phyloP scores from a whole-genome alignment of 1,284 basidiomycete species.

The Ustilago loliicola region DNA sequence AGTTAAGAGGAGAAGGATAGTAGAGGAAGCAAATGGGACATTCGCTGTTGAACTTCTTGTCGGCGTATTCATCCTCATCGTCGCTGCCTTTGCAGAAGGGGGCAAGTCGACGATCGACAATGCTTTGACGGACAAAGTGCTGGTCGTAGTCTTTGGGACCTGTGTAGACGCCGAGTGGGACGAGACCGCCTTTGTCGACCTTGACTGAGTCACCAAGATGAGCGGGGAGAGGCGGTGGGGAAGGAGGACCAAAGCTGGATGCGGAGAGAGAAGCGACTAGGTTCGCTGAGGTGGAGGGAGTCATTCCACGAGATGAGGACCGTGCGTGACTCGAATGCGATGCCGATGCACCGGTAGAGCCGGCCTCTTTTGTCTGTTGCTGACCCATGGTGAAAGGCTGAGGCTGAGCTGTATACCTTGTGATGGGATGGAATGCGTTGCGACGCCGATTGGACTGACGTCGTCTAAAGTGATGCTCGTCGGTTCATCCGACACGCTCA shows the following conservation, averaged over 20 bases:
- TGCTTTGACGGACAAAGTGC: constrained; percentile 84
- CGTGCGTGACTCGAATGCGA: constrained; percentile 24
- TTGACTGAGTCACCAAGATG: constrained; percentile 49
- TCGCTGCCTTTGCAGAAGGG: constrained; percentile 96
- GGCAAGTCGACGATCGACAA: constrained; percentile 86
- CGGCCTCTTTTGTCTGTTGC: constrained; percentile 54
- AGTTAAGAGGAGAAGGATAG: constrained; percentile 77
- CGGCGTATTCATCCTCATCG: constrained; percentile 89
- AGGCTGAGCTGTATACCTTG: not conserved
- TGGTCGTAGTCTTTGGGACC: constrained; percentile 87
- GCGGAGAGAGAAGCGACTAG: constrained; percentile 37
- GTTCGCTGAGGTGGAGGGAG: constrained; percentile 33
- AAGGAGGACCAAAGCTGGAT: constrained; percentile 31
- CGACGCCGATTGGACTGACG: constrained; percentile 10
- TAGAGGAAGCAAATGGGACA: constrained; percentile 97
- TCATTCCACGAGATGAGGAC: constrained; percentile 38
- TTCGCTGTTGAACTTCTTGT: constrained; percentile 86
- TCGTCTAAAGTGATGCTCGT: constrained; percentile 3
- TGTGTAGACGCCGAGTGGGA: constrained; percentile 88
- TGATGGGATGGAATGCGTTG: not conserved
- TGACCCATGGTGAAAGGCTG: constrained; percentile 35
- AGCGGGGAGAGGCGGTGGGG: constrained; percentile 43
- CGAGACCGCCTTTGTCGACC: constrained; percentile 79
- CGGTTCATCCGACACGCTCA: constrained; percentile 12
- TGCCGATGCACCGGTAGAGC: constrained; percentile 25